These are phyloP conservation scores for Blastomyces percursus DNA, from an alignment of 2,329 filamentous ascomycete species.

Conservation along the genomic window DNA sequence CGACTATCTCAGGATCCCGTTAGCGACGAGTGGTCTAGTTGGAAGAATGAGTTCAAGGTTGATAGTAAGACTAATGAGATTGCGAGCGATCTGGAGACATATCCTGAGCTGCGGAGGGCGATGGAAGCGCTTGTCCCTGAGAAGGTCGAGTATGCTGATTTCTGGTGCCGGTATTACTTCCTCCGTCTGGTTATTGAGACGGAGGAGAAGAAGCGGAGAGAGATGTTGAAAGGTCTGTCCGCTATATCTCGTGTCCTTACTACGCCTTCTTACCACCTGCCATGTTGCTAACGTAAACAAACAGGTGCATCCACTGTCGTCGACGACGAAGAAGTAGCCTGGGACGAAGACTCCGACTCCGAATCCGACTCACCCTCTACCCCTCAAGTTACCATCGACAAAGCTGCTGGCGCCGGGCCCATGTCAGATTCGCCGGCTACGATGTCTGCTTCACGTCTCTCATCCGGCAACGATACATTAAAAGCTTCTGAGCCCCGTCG, in stretches of 20 bases:
- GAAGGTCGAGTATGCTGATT: conserved; percentile 73
- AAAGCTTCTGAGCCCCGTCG: conserved; percentile 56
- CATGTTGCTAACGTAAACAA: neutral
- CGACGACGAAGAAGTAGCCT: conserved; percentile 57
- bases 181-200: conserved; percentile 84
- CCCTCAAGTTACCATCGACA: conserved; percentile 32
- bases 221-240: conserved; percentile 73
- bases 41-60: conserved; percentile 64
- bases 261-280: neutral
- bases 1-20: conserved; percentile 74
- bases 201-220: conserved; percentile 76
- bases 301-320: conserved; percentile 33
- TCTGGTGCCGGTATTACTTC: conserved; percentile 96
- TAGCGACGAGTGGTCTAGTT: conserved; percentile 61
- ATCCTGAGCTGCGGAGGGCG: conserved; percentile 69
- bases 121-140: conserved; percentile 98
- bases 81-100: conserved; percentile 68
- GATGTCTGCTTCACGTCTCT: conserved; percentile 23
- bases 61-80: conserved; percentile 79
- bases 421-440: conserved; percentile 19
- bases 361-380: conserved; percentile 36
- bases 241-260: neutral
- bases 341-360: conserved; percentile 61
- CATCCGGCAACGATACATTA: conserved; percentile 34
- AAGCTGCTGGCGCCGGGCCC: conserved; percentile 17